Evolutionary conservation across 768 basidiomycete species (phyloP), one percentile per base, ranked within the genome.

Genomic region (Termitomyces sp.): DNA sequence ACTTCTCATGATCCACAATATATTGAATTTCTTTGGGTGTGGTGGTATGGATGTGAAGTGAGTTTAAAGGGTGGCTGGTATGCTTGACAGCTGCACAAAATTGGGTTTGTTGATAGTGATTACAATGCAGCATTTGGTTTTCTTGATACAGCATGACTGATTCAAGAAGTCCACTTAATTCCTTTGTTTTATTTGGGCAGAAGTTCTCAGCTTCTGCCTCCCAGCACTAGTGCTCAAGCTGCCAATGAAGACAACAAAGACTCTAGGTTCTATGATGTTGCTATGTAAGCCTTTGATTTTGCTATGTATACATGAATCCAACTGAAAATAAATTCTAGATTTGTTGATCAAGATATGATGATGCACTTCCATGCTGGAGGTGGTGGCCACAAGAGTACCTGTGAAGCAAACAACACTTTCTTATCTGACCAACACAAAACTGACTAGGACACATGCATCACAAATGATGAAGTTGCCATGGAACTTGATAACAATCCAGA

Each of bases 1-100:
- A 32, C 52, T 5, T 29, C 53, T 20, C 25, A 14, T 0, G 4
- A 20, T 0, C 53, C 69, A 3, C 50, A 65, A 8, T 60, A 57
- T 1, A 74, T 82, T 67, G 70, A 79, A 2, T 74, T 83, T 17
- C 61, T 83, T 1, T 82, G 76, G 68, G 77, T 83, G 0, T 66
- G 69, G 0, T 79, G 79, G 76, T 70, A 78, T 48, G 69, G 71
- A 1, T 47, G 59, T 0, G 74, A 80, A 45, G 56, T 51, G 0
- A 61, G 47, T 4, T 69, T 67, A 59, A 43, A 47, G 2, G 67
- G 61, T 32, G 75, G 79, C 0, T 73, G 72, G 57, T 58, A 65
- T 1, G 45, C 58, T 0, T 60, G 69, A 11, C 67, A 67, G 0
- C 68, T 82, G 0, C 78, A 74, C n/a, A 66, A 71, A 2, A 46